Base-by-base conservation (phyloP, 2,329 filamentous ascomycete genomes). In the Trichoderma gracile region DNA sequence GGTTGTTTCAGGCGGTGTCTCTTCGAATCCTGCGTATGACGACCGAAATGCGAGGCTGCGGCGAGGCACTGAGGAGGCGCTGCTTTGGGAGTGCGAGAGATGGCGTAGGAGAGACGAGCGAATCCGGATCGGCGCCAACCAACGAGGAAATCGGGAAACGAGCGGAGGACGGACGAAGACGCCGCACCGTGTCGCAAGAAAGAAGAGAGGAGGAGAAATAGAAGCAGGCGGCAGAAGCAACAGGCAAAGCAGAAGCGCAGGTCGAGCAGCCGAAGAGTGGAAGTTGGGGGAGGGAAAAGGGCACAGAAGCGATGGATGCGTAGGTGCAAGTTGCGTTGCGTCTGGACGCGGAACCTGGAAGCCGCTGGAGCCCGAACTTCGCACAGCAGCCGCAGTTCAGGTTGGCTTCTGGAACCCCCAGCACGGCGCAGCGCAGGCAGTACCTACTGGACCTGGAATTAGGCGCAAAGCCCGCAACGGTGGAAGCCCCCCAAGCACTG, bases 361-460 rank as follows among this genome's bases (percentile, higher is more conserved):
- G 33, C 14, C 33, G 33, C 33, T 38, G 33, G 33, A 38, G 33
- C 30, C 33, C 14, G 33, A 12, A 33, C 30, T 30, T 49, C 47
- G 43, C 38, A 64, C 38, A 53, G 47, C 25, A 60, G 38, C 38
- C 30, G 40, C 45, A 60, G 42, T 45, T 42, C 46, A 40, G 47
- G 52, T 42, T 56, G 50, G 30, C 43, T 65, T 65, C 63, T 65
- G 63, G 63, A 65, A 65, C 17, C 63, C 63, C 63, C 63, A 38
- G 33, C 33, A 12, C 33, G 12, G 33, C 33, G 33, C 33, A 12
- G 33, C 27, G 33, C 33, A 12, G 10, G 33, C 10, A 38, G 3
- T 30, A 52, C 54, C 25, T 25, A 25, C 25, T 25, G 25, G 25
- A 25, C 25, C 25, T 27, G 25, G 25, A 27, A 27, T 27, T 27